Evolutionary conservation across 78 protist genomes (phyloP), one percentile per base, ranked within the genome.

Genomic region (Polysphondylium violaceum): DNA sequence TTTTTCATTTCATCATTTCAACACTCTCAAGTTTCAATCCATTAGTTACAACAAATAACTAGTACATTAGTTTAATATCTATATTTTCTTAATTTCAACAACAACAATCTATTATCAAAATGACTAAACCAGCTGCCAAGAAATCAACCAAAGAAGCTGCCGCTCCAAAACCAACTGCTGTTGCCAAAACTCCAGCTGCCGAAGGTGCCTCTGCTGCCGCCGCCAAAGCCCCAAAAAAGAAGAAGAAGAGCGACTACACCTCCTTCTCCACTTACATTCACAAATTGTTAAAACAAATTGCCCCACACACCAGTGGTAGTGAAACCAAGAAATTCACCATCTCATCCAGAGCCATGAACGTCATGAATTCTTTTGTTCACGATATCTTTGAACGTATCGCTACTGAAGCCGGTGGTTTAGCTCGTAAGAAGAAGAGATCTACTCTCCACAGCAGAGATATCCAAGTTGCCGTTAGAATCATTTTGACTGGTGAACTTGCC

Each of bases 401-500:
- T 29, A 68, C 53, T 56, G 98, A 97, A 91, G 96, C 97, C 6
- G 94, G 92, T 61, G n/a, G 31, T 31, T 87, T 97, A 12, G 95
- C 95, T 19, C 87, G 90, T 60, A 88, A 92, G 96, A 97, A 94
- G 96, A 88, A 89, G 94, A 55, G 78, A 69, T 35, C 53, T 31
- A 95, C 97, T 76, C 67, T 95, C 86, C 81, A 91, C 73, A 86
- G 95, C 25, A 71, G 98, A 59, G 98, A 97, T 73, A 97, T 97
- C 67, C 98, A 97, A 90, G 92, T 96, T 6, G 97, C 98, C 25
- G 97, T 94, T 55, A 96, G 98, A 40, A 94, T 95, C 74, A 47
- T 95, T 41, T 93, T 97, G n/a, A 95, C 98, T 63, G 98, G 98
- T 36, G 99, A 97, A 87, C 95, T 97, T 14, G 97, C 99, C 59